These are phyloP conservation scores for Saccharum hybrid DNA, from an alignment of 202 grass and related monocot genomes.

Conservation along the genomic window DNA sequence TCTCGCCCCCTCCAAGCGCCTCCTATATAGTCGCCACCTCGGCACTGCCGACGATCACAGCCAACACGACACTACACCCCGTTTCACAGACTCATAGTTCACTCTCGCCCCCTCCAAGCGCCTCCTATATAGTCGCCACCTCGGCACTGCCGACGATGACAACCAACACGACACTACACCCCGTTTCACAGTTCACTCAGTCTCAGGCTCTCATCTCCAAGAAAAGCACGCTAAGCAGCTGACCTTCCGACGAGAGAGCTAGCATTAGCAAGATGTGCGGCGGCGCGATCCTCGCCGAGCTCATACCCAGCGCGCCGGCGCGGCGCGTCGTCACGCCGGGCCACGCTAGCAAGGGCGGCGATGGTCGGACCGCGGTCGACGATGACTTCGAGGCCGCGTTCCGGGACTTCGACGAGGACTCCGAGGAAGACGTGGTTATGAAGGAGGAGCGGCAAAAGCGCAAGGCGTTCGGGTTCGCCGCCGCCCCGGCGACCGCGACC, in stretches of 20 bases:
- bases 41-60: background rate
- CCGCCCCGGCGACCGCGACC: background rate
- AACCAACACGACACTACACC: no score
- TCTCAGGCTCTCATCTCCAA: no score
- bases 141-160: no score
- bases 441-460: background rate
- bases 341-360: background rate
- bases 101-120: no score
- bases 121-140: no score
- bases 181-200: background rate
- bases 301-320: slow-evolving; percentile 26
- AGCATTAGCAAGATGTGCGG: slow-evolving; percentile 29
- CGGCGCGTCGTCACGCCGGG: background rate
- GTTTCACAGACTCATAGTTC: no score
- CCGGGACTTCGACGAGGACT: slow-evolving; percentile 18
- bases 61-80: background rate
- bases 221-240: background rate
- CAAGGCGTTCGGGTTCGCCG: background rate
- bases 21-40: slow-evolving; percentile 14
- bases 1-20: slow-evolving; percentile 12
- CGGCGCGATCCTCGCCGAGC: slow-evolving; percentile 31
- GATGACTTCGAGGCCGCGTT: slow-evolving; percentile 41
- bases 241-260: background rate
- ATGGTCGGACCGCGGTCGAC: background rate
- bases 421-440: background rate